Percentiles rank a stretch among this genome's conserved stretches.
phyloP scores from a whole-genome alignment of 352 stramenopile species.

The Pythium oligandrum region DNA sequence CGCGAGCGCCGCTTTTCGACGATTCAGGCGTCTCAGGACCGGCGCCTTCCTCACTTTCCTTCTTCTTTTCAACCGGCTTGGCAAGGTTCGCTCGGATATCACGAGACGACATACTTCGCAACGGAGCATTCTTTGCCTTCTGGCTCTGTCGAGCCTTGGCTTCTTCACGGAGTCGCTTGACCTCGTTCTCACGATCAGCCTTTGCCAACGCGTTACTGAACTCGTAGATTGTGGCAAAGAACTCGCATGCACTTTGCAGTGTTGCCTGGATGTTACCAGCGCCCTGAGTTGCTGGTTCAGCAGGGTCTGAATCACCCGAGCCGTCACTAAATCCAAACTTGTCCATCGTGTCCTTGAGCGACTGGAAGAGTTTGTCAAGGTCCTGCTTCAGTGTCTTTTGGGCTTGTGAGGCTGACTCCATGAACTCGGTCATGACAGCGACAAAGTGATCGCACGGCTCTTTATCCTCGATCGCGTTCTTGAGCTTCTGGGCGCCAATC shows the following conservation, averaged over 20 bases:
- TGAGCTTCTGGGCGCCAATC: conserved; percentile 57
- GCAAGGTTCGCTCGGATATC: conserved; percentile 10
- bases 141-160: conserved; percentile 47
- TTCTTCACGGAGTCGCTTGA: conserved; percentile 65
- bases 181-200: conserved; percentile 70
- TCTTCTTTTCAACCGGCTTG: conserved; percentile 14
- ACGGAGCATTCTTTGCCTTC: conserved; percentile 16
- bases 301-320: conserved; percentile 24
- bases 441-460: conserved; percentile 60
- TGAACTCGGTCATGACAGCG: conserved; percentile 58
- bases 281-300: conserved; percentile 18
- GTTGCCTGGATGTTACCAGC: conserved; percentile 14
- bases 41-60: neutral
- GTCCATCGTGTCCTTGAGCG: conserved; percentile 55
- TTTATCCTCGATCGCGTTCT: conserved; percentile 72
- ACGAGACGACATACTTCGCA: conserved; percentile 22
- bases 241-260: conserved; percentile 43
- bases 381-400: conserved; percentile 36
- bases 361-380: conserved; percentile 36
- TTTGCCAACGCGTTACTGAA: conserved; percentile 77
- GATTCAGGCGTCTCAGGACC: conserved; percentile 17
- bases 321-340: conserved; percentile 34
- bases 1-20: conserved; percentile 9
- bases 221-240: conserved; percentile 73
- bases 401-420: conserved; percentile 30